Base-by-base conservation (phyloP, 192 early-diverging fungal genomes). In the Entomortierella parvispora region DNA sequence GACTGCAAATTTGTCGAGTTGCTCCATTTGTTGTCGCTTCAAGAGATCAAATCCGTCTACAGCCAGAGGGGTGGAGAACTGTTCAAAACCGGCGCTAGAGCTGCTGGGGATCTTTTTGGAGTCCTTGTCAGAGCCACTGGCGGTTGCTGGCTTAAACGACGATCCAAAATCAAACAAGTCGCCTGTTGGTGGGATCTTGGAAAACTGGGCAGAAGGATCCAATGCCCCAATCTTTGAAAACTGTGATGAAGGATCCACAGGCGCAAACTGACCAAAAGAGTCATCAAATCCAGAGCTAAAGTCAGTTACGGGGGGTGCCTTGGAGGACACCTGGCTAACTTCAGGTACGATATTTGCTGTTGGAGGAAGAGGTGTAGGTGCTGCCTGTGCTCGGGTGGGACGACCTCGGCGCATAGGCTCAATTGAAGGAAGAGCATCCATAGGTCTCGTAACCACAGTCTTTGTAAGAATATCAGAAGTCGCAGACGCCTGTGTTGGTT, bases 341-440 rank as follows among this genome's bases (percentile, higher is more conserved):
- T 34, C 37, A 40, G 37, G 53, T 18, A 29, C 58, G 5, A 56
- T 20, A 0, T n/a, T n/a, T n/a, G n/a, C n/a, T n/a, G n/a, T n/a
- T n/a, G n/a, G n/a, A n/a, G n/a, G n/a, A n/a, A n/a, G n/a, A n/a
- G 62, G 28, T 20, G 62, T 31, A 7, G 26, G 32, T 10, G 42
- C 46, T 10, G 53, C 55, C 18, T 58, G 72, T 49, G 64, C 45
- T 20, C 81, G 87, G 11, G 85, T 82, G n/a, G 95, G 95, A 7
- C 96, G 85, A 34, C 96, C 96, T 40, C 96, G 88, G 3, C 96
- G 88, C 96, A 98, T 98, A 0, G 95, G 94, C 34, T 85, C 83
- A 60, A 93, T 87, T 23, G 71, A 71, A 60, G 82, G 84, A 68
- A 86, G n/a, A 62, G 77, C 66, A 62, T 81, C 61, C 65, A 81